Conservation (phyloP, 805 yeast genomes). For the Phaffomyces antillensis region DNA sequence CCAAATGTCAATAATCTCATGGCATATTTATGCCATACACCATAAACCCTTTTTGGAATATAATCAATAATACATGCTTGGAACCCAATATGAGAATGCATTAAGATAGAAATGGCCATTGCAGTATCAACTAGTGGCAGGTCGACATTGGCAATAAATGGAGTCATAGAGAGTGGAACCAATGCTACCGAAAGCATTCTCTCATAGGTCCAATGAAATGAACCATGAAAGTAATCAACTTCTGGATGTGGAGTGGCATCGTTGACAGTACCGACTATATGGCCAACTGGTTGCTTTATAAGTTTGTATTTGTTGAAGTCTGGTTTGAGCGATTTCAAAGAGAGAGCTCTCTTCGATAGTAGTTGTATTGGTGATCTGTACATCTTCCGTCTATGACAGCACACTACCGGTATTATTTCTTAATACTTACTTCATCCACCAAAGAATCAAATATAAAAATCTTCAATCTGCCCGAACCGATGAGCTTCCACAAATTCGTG, state of each 20-base stretch:
- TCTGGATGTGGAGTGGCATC: constrained; percentile 62
- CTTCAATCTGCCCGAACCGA: constrained; percentile 3
- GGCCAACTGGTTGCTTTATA: constrained; percentile 67
- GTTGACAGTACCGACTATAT: constrained; percentile 63
- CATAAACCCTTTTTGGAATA: constrained; percentile 69
- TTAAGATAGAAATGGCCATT: constrained; percentile 46
- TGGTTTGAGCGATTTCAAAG: constrained; percentile 18
- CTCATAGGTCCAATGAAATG: constrained; percentile 71
- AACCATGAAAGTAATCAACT: constrained; percentile 52
- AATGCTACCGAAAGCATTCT: constrained; percentile 51
- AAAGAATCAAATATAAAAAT: background rate
- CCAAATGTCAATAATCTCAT: constrained; percentile 57
- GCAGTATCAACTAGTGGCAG: constrained; percentile 49
- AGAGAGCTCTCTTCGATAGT: background rate
- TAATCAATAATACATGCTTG: constrained; percentile 73
- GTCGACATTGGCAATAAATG: constrained; percentile 46
- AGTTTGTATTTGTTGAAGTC: constrained; percentile 32
- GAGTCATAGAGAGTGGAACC: constrained; percentile 57
- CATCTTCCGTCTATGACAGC: too few species aligned
- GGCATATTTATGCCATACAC: constrained; percentile 53
- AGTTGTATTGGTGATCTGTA: background rate
- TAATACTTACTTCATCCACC: background rate
- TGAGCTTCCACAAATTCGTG: background rate
- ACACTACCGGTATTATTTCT: too few species aligned
- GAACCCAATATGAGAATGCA: constrained; percentile 67